Evolutionary conservation across 140 eudicot species (phyloP), one percentile per base, ranked within the genome.

Genomic region (Bidens hawaiensis): DNA sequence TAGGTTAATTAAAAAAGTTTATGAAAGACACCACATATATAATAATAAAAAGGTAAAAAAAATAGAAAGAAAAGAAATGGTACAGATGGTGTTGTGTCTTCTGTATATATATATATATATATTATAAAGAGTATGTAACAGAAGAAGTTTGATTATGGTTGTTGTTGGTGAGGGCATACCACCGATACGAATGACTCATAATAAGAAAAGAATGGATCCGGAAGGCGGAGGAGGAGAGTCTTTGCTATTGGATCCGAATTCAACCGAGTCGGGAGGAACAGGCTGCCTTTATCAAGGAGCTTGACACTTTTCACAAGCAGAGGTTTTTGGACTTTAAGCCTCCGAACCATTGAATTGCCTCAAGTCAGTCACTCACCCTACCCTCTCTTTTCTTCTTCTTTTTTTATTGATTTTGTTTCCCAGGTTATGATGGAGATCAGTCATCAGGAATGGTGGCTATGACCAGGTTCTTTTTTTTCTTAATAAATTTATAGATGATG

Each of bases 371-470:
- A 10, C 11, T 38, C 14, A 9, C 11, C 13, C 13, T 4, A 38
- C 14, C 45, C 13, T 38, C 4, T 9, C 11, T 38, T 0, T 10
- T 11, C 16, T 36, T 36, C 12, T 9, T 77, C 53, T 36, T 8
- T 6, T 36, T 8, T 36, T 34, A 9, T 31, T 31, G 8, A 36
- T 10, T 42, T 28, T 11, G 3, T 57, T 27, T 41, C 25, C 60
- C 66, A 91, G 98, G 90, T 77, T 91, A 58, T 91, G 95, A 58
- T 91, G 95, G 94, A 87, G 96, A 80, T 77, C 94, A 1, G 98
- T 91, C 41, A 47, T 91, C 62, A 78, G 79, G 75, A 80, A 75
- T 16, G 96, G 98, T 42, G 98, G 98, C 70, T 87, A 91, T 49
- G 98, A 91, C 65, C 87, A 87, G 88, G 98, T 87, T 30, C 43